A percentile compares a stretch with the other conserved stretches of the same genome.
Conservation (phyloP, 2,329 filamentous ascomycete genomes). For the Aspergillus sp. region DNA sequence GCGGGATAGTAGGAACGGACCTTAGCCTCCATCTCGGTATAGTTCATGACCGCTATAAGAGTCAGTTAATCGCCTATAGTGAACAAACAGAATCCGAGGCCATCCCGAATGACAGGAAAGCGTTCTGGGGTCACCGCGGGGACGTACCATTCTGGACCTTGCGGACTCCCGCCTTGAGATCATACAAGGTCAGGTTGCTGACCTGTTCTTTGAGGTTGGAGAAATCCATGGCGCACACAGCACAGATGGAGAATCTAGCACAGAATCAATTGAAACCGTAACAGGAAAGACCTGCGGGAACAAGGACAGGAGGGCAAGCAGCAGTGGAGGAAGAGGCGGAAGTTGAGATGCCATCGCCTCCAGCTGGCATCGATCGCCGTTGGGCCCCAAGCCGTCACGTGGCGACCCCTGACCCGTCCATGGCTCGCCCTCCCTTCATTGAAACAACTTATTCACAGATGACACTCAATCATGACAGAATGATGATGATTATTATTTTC, state of each 20-base stretch:
- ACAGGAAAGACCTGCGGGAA: conserved; percentile 9
- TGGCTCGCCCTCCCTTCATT: background rate
- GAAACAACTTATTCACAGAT: background rate
- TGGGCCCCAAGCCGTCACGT: conserved; percentile 32
- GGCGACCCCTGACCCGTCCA: conserved; percentile 30
- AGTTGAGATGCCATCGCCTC: conserved; percentile 20
- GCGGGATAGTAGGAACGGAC: conserved; percentile 37
- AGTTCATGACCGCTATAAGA: conserved; percentile 86
- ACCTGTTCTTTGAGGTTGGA: conserved; percentile 82
- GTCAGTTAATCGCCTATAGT: background rate
- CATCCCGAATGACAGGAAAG: background rate
- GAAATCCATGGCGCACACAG: conserved; percentile 69
- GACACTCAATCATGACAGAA: too few relatives aligned
- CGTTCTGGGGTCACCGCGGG: background rate
- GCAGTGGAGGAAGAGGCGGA: conserved; percentile 17
- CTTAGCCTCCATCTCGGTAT: conserved; percentile 86
- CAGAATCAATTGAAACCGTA: conserved; percentile 12
- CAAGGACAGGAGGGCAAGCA: conserved; percentile 12
- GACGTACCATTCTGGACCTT: conserved; percentile 92
- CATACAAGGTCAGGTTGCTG: conserved; percentile 89
- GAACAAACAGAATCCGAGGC: background rate
- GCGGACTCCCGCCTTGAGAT: conserved; percentile 89
- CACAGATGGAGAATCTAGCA: conserved; percentile 12
- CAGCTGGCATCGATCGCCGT: conserved; percentile 27
- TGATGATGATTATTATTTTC: too few relatives aligned